Evolutionary conservation across 345 rosid genomes (phyloP), one percentile per base, ranked within the genome.

Genomic region (Populus nigra): DNA sequence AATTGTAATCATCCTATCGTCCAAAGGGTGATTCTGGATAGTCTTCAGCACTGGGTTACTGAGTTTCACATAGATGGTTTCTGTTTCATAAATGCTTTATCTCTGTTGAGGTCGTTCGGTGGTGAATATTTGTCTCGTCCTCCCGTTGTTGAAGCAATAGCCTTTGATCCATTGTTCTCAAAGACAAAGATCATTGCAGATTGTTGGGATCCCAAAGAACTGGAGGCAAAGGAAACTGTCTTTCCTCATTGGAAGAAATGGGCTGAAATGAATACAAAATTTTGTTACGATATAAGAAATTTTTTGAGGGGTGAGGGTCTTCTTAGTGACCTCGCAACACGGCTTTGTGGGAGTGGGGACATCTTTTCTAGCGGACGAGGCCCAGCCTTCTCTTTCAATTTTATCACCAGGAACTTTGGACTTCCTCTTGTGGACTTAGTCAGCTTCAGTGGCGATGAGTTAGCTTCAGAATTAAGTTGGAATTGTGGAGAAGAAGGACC

Each of bases 401-500:
- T 77, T 71, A 61, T 93, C 49, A 82, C 98, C 6, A 87, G 87
- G 79, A 96, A 89, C 77, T 89, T 86, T 23, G 98, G 99, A 49
- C 94, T 96, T 76, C 78, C 98, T 75, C 88, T 93, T 5, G 94
- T 93, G 71, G 99, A 96, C 80, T 76, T 96, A 53, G 98, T 96
- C 73, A 93, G 99, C 87, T 96, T 91, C 82, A 89, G 96, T 62
- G 63, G 77, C 61, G 80, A 75, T 57, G 77, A 83, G 70, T 75
- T 92, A 41, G 89, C 89, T 66, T 73, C 88, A n/a, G 93, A 93
- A 75, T 80, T 87, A n/a, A 92, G 98, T 71, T 96, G 98, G 99
- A 96, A 96, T 72, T 93, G 97, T 55, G 98, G 99, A 38, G 93
- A 86, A 77, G 99, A 95, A 91, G 98, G 99, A 72, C 94, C 94